Evolutionary conservation across 2,329 filamentous ascomycete species (phyloP).

Genomic region (Pseudogymnoascus destructans): DNA sequence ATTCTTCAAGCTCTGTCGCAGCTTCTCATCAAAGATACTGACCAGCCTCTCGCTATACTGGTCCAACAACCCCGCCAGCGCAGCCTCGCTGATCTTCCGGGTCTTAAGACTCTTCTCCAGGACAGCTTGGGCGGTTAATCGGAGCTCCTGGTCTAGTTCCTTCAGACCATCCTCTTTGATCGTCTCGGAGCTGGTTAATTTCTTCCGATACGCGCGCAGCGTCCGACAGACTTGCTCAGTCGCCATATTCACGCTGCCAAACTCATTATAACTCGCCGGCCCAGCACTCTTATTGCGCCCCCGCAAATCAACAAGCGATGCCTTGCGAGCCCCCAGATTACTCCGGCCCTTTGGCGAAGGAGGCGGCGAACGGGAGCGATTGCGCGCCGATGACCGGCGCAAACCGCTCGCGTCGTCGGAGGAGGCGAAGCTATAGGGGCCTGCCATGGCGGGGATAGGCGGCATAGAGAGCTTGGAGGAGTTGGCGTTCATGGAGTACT

Average conservation of each 20-base stretch:
- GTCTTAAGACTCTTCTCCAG: conserved; percentile 29
- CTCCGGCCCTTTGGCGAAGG: conserved; percentile 17
- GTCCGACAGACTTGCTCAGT: conserved; percentile 53
- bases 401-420: conserved; percentile 19
- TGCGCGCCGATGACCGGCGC: conserved; percentile 16
- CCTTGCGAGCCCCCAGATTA: not conserved
- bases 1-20: conserved; percentile 32
- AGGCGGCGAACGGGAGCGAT: conserved; percentile 24
- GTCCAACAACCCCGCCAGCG: conserved; percentile 53
- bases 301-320: conserved; percentile 28
- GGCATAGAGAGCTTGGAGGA: conserved; percentile 33
- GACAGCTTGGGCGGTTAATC: conserved; percentile 47
- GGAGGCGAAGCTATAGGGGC: conserved; percentile 20
- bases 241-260: conserved; percentile 45
- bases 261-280: conserved; percentile 29
- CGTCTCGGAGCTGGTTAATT: conserved; percentile 41
- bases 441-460: conserved; percentile 16
- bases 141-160: conserved; percentile 51
- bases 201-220: conserved; percentile 49
- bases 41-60: conserved; percentile 64
- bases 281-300: conserved; percentile 39
- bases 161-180: conserved; percentile 45
- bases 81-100: conserved; percentile 42
- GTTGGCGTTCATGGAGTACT: conserved; percentile 36
- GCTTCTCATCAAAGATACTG: conserved; percentile 58